Conservation (phyloP, 768 basidiomycete species). For the Mycena rosella region DNA sequence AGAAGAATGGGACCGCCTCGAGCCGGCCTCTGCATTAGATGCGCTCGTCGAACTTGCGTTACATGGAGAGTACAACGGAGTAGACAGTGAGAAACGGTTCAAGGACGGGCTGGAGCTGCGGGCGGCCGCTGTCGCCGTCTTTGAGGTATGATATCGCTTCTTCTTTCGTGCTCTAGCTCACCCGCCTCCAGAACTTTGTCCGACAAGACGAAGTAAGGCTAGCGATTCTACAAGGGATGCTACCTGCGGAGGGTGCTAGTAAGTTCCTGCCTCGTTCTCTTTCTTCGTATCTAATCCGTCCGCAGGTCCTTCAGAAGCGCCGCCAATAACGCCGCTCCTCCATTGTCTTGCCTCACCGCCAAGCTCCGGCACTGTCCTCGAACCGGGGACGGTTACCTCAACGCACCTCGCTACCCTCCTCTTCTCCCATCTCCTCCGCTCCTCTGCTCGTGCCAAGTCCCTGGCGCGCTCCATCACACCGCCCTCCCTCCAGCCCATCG, state of each 20-base stretch:
- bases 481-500: conserved; percentile 49
- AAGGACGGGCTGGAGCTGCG: conserved; percentile 82
- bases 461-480: conserved; percentile 77
- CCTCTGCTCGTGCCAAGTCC: conserved; percentile 72
- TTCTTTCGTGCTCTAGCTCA: conserved; percentile 10
- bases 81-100: conserved; percentile 66
- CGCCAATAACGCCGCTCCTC: conserved; percentile 74
- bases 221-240: conserved; percentile 80
- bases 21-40: conserved; percentile 84
- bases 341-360: conserved; percentile 76
- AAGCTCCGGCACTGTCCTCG: conserved; percentile 63
- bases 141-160: conserved; percentile 70
- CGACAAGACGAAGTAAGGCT: conserved; percentile 77
- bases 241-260: conserved; percentile 66
- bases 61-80: conserved; percentile 90
- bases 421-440: conserved; percentile 83
- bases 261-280: conserved; percentile 21
- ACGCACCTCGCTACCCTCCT: conserved; percentile 83
- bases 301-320: conserved; percentile 50
- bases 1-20: conserved; percentile 93
- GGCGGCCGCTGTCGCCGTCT: conserved; percentile 81
- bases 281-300: conserved; percentile 9
- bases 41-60: conserved; percentile 85
- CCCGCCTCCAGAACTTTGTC: conserved; percentile 72
- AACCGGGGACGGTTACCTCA: conserved; percentile 68